A percentile compares a stretch with the other conserved stretches of the same genome.
phyloP scores from a whole-genome alignment of 2,329 filamentous ascomycete species.

The Trichoderma sp. region DNA sequence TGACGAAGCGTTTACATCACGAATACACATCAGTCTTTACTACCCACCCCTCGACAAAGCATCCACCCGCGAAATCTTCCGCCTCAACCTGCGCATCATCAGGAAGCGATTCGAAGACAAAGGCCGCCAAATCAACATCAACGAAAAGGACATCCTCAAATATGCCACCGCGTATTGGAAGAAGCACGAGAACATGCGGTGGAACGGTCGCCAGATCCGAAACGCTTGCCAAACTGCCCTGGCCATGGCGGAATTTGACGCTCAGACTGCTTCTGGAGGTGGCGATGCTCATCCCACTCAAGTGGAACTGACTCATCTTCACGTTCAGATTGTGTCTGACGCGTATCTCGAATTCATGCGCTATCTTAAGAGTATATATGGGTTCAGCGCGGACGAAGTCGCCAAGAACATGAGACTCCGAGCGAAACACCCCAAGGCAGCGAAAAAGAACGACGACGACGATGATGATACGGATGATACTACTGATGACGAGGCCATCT shows the following conservation, averaged over 20 bases:
- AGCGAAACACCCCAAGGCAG: neutral
- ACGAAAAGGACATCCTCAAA: neutral
- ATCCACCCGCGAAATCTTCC: slow-evolving; percentile 17
- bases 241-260: slow-evolving; percentile 35
- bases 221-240: slow-evolving; percentile 21
- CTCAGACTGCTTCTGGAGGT: slow-evolving; percentile 23
- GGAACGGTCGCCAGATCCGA: slow-evolving; percentile 23
- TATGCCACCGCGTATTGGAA: neutral
- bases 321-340: slow-evolving; percentile 24
- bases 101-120: slow-evolving; percentile 21
- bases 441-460: neutral
- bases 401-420: slow-evolving; percentile 7
- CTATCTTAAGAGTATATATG: slow-evolving; percentile 22
- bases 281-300: slow-evolving; percentile 2
- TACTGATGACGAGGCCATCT: neutral
- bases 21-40: slow-evolving; percentile 34
- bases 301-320: slow-evolving; percentile 20
- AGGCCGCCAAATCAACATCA: neutral
- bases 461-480: neutral
- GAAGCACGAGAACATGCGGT: slow-evolving; percentile 6
- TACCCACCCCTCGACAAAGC: slow-evolving; percentile 24
- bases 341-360: slow-evolving; percentile 26
- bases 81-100: slow-evolving; percentile 22
- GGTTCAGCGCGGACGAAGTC: neutral
- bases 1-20: slow-evolving; percentile 37